phyloP scores from a whole-genome alignment of 2,329 filamentous ascomycete genomes.

The Fusarium liriodendri region DNA sequence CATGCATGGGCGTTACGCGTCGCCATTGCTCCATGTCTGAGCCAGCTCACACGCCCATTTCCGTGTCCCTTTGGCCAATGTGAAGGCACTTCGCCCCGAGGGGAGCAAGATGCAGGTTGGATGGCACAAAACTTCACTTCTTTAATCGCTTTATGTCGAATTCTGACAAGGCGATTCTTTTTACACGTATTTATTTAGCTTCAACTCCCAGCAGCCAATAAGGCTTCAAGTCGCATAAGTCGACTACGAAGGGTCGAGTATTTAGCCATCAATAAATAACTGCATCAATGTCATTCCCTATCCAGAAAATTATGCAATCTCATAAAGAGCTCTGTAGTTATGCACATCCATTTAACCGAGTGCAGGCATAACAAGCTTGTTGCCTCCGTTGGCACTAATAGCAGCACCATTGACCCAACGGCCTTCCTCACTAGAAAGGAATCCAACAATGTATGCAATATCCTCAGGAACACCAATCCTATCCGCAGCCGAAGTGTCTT shows the following conservation, averaged over 20 bases:
- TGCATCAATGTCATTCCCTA: background rate
- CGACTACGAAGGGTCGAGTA: background rate
- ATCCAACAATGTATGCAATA: background rate
- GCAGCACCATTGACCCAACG: background rate
- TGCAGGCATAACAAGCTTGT: background rate
- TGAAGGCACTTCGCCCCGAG: background rate
- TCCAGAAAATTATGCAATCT: background rate
- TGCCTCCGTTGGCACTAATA: background rate
- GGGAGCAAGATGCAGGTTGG: background rate
- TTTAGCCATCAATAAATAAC: background rate
- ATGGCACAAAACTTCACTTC: background rate
- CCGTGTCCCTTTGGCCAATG: background rate
- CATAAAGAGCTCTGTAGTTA: background rate
- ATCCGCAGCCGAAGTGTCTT: background rate
- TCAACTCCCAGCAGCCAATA: background rate
- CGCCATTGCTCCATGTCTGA: background rate
- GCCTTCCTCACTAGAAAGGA: background rate
- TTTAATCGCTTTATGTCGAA: background rate
- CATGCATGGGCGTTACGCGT: no score
- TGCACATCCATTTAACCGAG: background rate
- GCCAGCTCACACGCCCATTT: background rate
- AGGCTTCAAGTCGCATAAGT: background rate
- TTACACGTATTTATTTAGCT: constrained; percentile 11
- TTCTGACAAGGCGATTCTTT: background rate
- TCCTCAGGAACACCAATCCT: background rate